These are phyloP conservation scores for Suhomyces choctaworum DNA, from an alignment of 1,139 yeast species.

Conservation along the genomic window DNA sequence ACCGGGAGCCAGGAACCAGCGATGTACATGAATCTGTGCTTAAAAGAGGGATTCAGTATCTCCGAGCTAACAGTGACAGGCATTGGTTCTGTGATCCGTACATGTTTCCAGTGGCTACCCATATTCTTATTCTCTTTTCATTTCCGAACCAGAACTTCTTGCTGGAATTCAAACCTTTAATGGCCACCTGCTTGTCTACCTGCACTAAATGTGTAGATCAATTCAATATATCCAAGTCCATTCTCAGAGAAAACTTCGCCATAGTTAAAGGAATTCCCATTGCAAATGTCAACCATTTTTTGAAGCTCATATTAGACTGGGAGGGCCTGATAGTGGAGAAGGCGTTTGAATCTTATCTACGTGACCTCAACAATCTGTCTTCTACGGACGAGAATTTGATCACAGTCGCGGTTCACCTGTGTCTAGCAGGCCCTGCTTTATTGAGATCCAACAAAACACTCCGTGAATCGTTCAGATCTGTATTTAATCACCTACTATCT, in stretches of 20 bases:
- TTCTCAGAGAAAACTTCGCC: conserved; percentile 53
- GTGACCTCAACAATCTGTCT: not conserved
- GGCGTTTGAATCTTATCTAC: not conserved
- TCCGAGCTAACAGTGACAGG: conserved; percentile 20
- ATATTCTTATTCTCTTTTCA: conserved; percentile 59
- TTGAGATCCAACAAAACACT: conserved; percentile 38
- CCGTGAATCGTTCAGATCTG: conserved; percentile 17
- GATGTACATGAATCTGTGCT: conserved; percentile 30
- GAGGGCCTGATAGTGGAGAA: conserved; percentile 26
- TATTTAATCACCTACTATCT: not conserved
- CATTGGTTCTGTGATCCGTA: conserved; percentile 62
- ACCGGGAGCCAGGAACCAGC: conserved; percentile 27
- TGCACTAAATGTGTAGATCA: conserved; percentile 55
- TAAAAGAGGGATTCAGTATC: conserved; percentile 26
- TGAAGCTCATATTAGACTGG: conserved; percentile 55
- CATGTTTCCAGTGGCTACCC: conserved; percentile 50
- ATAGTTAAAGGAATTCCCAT: conserved; percentile 50
- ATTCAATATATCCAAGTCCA: conserved; percentile 55
- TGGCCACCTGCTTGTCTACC: conserved; percentile 37
- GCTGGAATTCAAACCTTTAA: conserved; percentile 41
- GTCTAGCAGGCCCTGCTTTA: conserved; percentile 52
- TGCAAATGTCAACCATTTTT: conserved; percentile 50
- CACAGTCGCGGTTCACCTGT: conserved; percentile 38
- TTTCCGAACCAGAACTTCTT: conserved; percentile 50
- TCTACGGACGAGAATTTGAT: not conserved